Evolutionary conservation across 2,329 filamentous ascomycete genomes (phyloP).

Genomic region (Nemania diffusa): DNA sequence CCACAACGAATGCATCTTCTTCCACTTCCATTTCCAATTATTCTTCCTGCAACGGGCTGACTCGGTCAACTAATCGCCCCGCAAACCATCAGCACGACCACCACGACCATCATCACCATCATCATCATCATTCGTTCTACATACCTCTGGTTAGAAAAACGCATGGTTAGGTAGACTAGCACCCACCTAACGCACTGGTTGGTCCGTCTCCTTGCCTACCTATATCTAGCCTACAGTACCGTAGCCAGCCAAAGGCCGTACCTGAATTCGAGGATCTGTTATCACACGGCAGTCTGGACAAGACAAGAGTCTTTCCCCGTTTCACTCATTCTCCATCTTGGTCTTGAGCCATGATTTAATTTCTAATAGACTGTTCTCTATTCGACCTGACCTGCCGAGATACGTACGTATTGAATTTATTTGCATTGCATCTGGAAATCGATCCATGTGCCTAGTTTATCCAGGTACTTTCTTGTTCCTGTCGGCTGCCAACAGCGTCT

Average conservation of each 20-base stretch:
- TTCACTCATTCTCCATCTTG: conserved; percentile 23
- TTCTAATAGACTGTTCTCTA: conserved; percentile 34
- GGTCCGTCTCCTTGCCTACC: neutral
- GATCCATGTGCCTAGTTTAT: conserved; percentile 31
- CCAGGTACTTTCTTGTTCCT: conserved; percentile 30
- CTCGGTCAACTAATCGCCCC: conserved; percentile 27
- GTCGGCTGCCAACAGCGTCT: conserved; percentile 30
- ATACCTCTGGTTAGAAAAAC: neutral
- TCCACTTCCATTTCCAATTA: conserved; percentile 26
- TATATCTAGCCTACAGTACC: neutral
- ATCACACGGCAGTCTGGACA: conserved; percentile 9
- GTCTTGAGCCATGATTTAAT: conserved; percentile 40
- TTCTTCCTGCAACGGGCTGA: conserved; percentile 34
- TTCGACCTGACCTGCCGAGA: conserved; percentile 27
- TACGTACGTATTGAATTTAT: conserved; percentile 11
- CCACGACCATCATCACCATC: conserved; percentile 9
- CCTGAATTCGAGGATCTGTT: neutral
- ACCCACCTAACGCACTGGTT: neutral
- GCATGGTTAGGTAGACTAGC: neutral
- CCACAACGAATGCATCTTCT: conserved; percentile 29
- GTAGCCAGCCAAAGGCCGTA: conserved; percentile 9
- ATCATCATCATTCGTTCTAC: conserved; percentile 14
- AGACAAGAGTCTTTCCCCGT: conserved; percentile 10
- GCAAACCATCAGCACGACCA: conserved; percentile 9
- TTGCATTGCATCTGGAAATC: conserved; percentile 19